Evolutionary conservation across 306 rosid species (phyloP), one percentile per base, ranked within the genome.

Genomic region (Dryas octopetala): DNA sequence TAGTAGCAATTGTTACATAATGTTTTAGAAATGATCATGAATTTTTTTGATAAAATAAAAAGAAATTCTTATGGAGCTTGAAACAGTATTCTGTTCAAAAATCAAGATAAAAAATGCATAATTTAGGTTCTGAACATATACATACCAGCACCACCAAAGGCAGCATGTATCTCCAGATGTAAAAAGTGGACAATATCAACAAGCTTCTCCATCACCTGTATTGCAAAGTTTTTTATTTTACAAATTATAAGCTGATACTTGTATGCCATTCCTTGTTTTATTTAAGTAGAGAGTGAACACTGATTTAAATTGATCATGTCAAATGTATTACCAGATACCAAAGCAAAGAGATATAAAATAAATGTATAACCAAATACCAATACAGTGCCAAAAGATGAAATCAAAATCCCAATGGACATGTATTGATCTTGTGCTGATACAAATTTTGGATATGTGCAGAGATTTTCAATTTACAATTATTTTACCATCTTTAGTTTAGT

Each of bases 161-260:
- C 75, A 44, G 79, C 82, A 77, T 80, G 83, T 76, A 92, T 88
- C 86, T 90, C 96, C 78, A 88, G 83, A 83, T 92, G 90, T 76
- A 92, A 78, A 78, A 81, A 87, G n/a, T 81, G 93, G 59, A 86
- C 93, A 69, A 92, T 81, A 57, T 92, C 97, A 55, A 90, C 97
- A 87, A 92, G 92, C 81, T 85, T 90, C 88, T 89, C 96, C 87
- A 90, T 87, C 75, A 92, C 86, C 97, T 92, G 93, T 16, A 79
- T 82, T 75, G 49, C 86, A 86, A 81, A 68, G 70, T 46, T 80
- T 73, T 41, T 66, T 41, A 60, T 54, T 66, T 81, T 68, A 32
- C 46, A 59, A n/a, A 55, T 71, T 76, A 14, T 15, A 14, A 71
- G 26, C n/a, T 65, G 74, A 41, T 61, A 28, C 28, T 62, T 50